phyloP scores from a whole-genome alignment of 2,329 filamentous ascomycete species.

The Botrytis aclada region DNA sequence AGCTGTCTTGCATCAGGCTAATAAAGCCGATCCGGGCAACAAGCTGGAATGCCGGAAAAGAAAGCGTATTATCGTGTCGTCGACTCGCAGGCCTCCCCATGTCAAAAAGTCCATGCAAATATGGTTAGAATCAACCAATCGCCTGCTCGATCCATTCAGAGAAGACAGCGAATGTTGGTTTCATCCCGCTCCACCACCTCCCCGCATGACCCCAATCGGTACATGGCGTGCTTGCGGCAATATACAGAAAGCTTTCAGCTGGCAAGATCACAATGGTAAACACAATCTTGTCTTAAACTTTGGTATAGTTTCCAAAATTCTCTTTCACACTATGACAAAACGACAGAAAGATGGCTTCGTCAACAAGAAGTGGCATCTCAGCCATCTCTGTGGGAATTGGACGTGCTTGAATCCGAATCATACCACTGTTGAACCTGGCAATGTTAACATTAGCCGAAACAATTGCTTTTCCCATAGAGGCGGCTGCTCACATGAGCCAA shows the following conservation, averaged over 20 bases:
- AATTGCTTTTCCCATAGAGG: conserved; percentile 32
- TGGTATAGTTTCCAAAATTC: conserved; percentile 30
- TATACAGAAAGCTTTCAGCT: conserved; percentile 26
- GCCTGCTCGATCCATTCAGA: conserved; percentile 25
- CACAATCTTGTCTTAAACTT: conserved; percentile 30
- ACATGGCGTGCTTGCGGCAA: conserved; percentile 7
- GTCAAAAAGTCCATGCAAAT: conserved; percentile 26
- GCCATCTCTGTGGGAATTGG: conserved; percentile 39
- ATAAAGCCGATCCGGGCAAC: background rate
- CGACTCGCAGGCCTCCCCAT: conserved; percentile 15
- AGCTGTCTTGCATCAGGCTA: background rate
- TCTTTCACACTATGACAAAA: conserved; percentile 27
- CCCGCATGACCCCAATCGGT: conserved; percentile 18
- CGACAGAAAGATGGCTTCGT: conserved; percentile 34
- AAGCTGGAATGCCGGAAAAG: conserved; percentile 4
- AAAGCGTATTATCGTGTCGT: conserved; percentile 22
- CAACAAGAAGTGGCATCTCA: conserved; percentile 34
- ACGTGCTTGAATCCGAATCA: conserved; percentile 36
- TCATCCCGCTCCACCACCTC: conserved; percentile 28
- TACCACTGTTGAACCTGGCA: conserved; percentile 32
- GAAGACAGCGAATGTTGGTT: conserved; percentile 31
- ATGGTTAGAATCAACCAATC: conserved; percentile 25
- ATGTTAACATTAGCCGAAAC: conserved; percentile 32
- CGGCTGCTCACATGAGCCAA: conserved; percentile 31
- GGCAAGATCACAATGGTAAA: conserved; percentile 19